Evolutionary conservation across 768 basidiomycete genomes (phyloP).

Genomic region (Strobilomyces echinocephalus): DNA sequence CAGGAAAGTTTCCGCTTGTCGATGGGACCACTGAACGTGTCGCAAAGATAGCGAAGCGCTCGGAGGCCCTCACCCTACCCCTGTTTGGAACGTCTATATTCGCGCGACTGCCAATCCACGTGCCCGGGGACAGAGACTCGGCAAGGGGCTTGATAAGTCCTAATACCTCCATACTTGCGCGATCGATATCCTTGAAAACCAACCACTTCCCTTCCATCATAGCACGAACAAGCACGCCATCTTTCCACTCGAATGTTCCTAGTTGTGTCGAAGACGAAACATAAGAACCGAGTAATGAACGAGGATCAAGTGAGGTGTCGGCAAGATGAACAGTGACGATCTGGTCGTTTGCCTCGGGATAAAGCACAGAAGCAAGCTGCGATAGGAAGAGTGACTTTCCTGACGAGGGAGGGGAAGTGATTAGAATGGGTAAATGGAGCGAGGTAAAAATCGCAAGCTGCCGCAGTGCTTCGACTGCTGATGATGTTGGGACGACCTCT

Average conservation of each 20-base stretch:
- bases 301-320: constrained; percentile 92
- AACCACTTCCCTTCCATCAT: constrained; percentile 91
- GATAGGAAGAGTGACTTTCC: constrained; percentile 81
- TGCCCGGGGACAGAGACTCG: constrained; percentile 63
- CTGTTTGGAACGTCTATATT: constrained; percentile 68
- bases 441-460: constrained; percentile 61
- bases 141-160: constrained; percentile 81
- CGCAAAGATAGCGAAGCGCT: constrained; percentile 83
- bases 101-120: constrained; percentile 72
- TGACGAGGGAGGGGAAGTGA: constrained; percentile 82
- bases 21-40: constrained; percentile 66
- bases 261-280: constrained; percentile 78
- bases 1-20: constrained; percentile 43
- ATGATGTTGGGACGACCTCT: constrained; percentile 58
- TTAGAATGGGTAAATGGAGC: constrained; percentile 67
- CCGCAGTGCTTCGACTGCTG: constrained; percentile 55
- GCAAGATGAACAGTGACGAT: constrained; percentile 86
- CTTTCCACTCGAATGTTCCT: constrained; percentile 94
- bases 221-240: constrained; percentile 86
- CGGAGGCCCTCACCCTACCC: constrained; percentile 68
- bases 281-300: constrained; percentile 89
- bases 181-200: constrained; percentile 88
- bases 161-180: constrained; percentile 84
- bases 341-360: constrained; percentile 57
- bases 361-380: constrained; percentile 65